Evolutionary conservation across 1,139 yeast species (phyloP).

Genomic region (Candida albicans): DNA sequence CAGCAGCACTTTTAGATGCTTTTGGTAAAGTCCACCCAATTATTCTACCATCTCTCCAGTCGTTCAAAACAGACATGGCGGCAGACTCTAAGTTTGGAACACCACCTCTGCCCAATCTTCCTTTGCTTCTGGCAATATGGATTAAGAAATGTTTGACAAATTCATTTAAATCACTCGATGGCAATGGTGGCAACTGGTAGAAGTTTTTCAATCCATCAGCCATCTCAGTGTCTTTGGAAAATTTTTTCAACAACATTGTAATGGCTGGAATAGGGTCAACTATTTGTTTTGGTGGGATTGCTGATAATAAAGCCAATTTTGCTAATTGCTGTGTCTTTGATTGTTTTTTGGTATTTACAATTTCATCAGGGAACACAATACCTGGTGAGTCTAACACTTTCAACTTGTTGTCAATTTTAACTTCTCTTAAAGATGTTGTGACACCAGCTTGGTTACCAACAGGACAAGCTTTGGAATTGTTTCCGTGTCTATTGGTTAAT

Average conservation of each 20-base stretch:
- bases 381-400: slow-evolving; percentile 95
- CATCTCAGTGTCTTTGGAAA: slow-evolving; percentile 71
- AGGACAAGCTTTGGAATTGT: slow-evolving; percentile 75
- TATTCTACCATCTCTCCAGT: slow-evolving; percentile 97
- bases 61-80: slow-evolving; percentile 78
- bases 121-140: slow-evolving; percentile 89
- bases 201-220: slow-evolving; percentile 70
- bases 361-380: slow-evolving; percentile 85
- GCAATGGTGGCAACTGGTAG: slow-evolving; percentile 82
- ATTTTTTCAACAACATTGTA: slow-evolving; percentile 69
- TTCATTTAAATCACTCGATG: slow-evolving; percentile 61
- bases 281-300: slow-evolving; percentile 85
- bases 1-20: slow-evolving; percentile 44
- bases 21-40: slow-evolving; percentile 90
- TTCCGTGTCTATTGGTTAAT: slow-evolving; percentile 78
- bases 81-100: slow-evolving; percentile 87
- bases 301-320: slow-evolving; percentile 81
- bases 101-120: slow-evolving; percentile 92
- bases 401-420: slow-evolving; percentile 86
- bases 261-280: slow-evolving; percentile 85
- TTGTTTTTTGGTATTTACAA: slow-evolving; percentile 43
- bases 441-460: slow-evolving; percentile 98
- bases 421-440: slow-evolving; percentile 87
- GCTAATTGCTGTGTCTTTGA: slow-evolving; percentile 74
- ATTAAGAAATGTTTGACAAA: slow-evolving; percentile 83